Evolutionary conservation across 2,329 filamentous ascomycete genomes (phyloP).

Genomic region (Fusarium penzigii): DNA sequence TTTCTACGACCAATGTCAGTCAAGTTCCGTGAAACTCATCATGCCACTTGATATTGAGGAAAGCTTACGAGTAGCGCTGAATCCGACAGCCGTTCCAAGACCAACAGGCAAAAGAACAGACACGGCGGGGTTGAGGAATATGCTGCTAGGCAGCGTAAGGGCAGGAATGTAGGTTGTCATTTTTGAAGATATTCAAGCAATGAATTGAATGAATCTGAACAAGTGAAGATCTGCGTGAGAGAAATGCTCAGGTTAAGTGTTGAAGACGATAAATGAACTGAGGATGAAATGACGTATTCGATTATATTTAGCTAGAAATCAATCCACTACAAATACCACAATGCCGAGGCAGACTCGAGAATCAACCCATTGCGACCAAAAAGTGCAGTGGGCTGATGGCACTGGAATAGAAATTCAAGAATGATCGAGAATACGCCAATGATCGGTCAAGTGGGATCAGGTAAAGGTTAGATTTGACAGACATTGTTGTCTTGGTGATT

Average conservation of each 20-base stretch:
- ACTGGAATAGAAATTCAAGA: conserved; percentile 12
- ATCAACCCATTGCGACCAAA: background rate
- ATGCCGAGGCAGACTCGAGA: conserved; percentile 2
- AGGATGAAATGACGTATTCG: conserved; percentile 27
- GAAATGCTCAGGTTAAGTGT: background rate
- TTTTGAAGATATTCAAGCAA: conserved; percentile 23
- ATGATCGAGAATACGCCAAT: conserved; percentile 1
- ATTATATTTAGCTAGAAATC: conserved; percentile 6
- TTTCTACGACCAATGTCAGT: conserved; percentile 43
- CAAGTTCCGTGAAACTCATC: background rate
- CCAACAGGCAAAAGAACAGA: conserved; percentile 76
- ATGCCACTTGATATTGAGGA: conserved; percentile 3
- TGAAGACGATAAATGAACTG: background rate
- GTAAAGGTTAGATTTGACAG: background rate
- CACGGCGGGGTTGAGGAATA: conserved; percentile 72
- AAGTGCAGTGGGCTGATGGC: conserved; percentile 18
- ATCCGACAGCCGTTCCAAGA: conserved; percentile 73
- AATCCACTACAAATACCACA: background rate
- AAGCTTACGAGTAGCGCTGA: conserved; percentile 62
- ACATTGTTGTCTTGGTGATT: background rate
- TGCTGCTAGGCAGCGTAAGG: conserved; percentile 68
- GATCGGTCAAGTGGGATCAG: conserved; percentile 9
- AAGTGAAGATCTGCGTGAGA: background rate
- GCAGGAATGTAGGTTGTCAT: conserved; percentile 84
- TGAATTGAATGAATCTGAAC: background rate